These are phyloP conservation scores for Cladorrhinum samala DNA, from an alignment of 495 filamentous ascomycete genomes.

Conservation along the genomic window DNA sequence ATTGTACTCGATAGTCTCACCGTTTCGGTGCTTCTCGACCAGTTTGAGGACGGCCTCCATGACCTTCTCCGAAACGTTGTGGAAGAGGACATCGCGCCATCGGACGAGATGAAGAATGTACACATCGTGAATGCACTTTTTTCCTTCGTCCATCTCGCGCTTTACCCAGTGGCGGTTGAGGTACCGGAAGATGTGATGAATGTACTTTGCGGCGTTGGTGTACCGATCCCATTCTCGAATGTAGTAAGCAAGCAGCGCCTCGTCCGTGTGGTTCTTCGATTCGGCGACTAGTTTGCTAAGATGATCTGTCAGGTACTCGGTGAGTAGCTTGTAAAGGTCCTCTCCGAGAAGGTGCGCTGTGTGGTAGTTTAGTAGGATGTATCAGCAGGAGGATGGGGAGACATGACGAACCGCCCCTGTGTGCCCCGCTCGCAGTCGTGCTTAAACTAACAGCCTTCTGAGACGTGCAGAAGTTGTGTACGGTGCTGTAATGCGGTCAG, in stretches of 20 bases:
- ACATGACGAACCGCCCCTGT: conserved; percentile 68
- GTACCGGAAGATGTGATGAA: conserved; percentile 95
- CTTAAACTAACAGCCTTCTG: conserved; percentile 70
- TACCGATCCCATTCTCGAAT: conserved; percentile 95
- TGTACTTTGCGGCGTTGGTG: conserved; percentile 90
- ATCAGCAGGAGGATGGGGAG: not conserved
- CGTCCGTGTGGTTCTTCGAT: conserved; percentile 74
- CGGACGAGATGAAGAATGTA: conserved; percentile 94
- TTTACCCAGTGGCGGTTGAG: conserved; percentile 99
- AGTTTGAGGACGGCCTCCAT: conserved; percentile 93
- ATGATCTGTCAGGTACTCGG: conserved; percentile 73
- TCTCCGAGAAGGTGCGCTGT: conserved; percentile 89
- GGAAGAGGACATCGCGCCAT: conserved; percentile 90
- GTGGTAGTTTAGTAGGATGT: conserved; percentile 14
- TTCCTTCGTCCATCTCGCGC: conserved; percentile 97
- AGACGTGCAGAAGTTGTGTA: conserved; percentile 99
- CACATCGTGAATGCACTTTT: conserved; percentile 97
- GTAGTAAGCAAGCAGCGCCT: conserved; percentile 89
- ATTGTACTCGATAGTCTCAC: conserved; percentile 94
- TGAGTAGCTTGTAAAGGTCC: conserved; percentile 89
- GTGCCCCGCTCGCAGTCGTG: conserved; percentile 42
- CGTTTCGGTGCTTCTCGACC: conserved; percentile 95
- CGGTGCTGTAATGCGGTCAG: conserved; percentile 55
- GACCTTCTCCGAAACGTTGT: conserved; percentile 72
- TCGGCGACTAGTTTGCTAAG: conserved; percentile 58